Percentiles rank a stretch among this genome's conserved stretches.
phyloP scores from a whole-genome alignment of 2,329 filamentous ascomycete genomes.

The Fusarium tuaranense region DNA sequence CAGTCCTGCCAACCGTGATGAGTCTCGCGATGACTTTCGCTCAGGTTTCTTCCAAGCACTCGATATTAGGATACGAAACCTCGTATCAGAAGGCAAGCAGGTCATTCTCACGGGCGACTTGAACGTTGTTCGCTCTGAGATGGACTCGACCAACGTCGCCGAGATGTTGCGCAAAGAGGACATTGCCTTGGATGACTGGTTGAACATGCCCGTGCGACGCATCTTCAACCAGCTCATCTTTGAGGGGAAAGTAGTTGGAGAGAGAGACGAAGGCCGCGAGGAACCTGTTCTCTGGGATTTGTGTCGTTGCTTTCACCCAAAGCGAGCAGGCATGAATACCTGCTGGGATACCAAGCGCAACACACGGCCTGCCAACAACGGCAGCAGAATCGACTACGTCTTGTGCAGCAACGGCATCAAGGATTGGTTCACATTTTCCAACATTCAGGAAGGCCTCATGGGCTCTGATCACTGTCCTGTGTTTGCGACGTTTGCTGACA shows the following conservation, averaged over 20 bases:
- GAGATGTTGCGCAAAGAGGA: slow-evolving; percentile 79
- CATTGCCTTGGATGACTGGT: slow-evolving; percentile 76
- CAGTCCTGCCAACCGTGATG: slow-evolving; percentile 89
- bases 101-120: slow-evolving; percentile 90
- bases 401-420: slow-evolving; percentile 84
- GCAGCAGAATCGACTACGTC: slow-evolving; percentile 93
- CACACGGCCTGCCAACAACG: slow-evolving; percentile 94
- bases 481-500: slow-evolving; percentile 78
- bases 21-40: slow-evolving; percentile 84
- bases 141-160: slow-evolving; percentile 81
- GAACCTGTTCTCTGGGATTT: slow-evolving; percentile 83
- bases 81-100: slow-evolving; percentile 82
- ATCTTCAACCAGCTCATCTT: slow-evolving; percentile 89
- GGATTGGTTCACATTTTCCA: slow-evolving; percentile 80
- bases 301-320: slow-evolving; percentile 82
- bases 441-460: slow-evolving; percentile 94
- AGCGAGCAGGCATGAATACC: slow-evolving; percentile 91
- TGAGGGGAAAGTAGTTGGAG: slow-evolving; percentile 74
- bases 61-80: slow-evolving; percentile 86
- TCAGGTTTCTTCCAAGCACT: slow-evolving; percentile 83
- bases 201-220: slow-evolving; percentile 77
- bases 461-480: slow-evolving; percentile 98
- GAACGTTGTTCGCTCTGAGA: slow-evolving; percentile 77
- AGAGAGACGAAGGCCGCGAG: slow-evolving; percentile 77
- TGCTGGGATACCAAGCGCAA: slow-evolving; percentile 98